Conservation (phyloP, 2,329 filamentous ascomycete genomes). For the Hypoxylon sp. region DNA sequence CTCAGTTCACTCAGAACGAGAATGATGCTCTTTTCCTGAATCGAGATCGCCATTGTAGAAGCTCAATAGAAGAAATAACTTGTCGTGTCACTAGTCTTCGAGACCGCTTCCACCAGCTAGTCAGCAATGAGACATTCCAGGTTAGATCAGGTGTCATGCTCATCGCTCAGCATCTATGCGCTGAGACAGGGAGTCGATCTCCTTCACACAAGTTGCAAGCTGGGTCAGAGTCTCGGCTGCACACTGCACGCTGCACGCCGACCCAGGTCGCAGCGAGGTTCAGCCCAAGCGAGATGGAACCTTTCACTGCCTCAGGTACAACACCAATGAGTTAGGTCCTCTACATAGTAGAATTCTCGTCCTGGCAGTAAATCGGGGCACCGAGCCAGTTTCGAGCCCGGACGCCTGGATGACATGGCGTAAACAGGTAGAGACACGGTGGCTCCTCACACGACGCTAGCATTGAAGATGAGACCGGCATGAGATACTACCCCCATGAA, state of each 20-base stretch:
- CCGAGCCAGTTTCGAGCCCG: background rate
- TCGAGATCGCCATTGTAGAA: background rate
- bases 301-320: background rate
- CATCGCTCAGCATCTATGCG: background rate
- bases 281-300: slow-evolving; percentile 17
- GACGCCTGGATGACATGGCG: background rate
- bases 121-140: background rate
- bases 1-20: background rate
- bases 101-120: background rate
- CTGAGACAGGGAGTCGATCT: slow-evolving; percentile 11
- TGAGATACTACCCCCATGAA: no score
- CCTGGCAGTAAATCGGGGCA: no score
- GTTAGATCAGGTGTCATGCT: background rate
- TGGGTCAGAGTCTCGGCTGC: slow-evolving; percentile 9
- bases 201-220: slow-evolving; percentile 8
- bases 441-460: background rate
- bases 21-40: background rate
- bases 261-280: background rate
- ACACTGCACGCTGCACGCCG: slow-evolving; percentile 2
- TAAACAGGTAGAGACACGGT: background rate
- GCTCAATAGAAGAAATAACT: background rate
- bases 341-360: no score
- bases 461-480: background rate
- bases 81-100: background rate
- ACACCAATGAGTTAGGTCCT: background rate